Evolutionary conservation across 2,329 filamentous ascomycete species (phyloP), one percentile per base, ranked within the genome.

Genomic region (Fusarium graminum): DNA sequence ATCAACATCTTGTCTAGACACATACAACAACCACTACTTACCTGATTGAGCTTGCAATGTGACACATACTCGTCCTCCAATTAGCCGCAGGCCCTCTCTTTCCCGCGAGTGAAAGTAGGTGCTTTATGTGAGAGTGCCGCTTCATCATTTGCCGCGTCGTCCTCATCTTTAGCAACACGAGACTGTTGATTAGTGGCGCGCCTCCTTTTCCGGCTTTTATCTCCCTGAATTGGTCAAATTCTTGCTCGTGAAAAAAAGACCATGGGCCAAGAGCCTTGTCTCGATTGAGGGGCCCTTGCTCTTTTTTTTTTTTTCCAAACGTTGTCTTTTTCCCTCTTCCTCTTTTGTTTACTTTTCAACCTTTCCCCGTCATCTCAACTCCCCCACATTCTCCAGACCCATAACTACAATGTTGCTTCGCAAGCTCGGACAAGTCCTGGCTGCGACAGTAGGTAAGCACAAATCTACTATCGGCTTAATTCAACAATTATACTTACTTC

Each of bases 401-500:
- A 62, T 52, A 22, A 22, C 22, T 22, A 55, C 56, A 59, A 77
- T 77, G 75, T 69, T 77, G 65, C 63, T 71, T 59, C 63, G 60
- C 59, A 74, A 65, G 46, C 47, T 76, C 22, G 73, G 74, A 73
- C 75, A 69, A 55, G 73, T 66, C 67, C 58, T 74, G 52, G 69
- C 72, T 59, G 65, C 58, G 44, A 66, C 71, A 65, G 70, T 67
- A 71, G 68, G 75, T 76, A 66, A 65, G 68, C 49, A 38, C 13
- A 9, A 6, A 13, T 13, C n/a, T 28, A 10, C 9, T 22, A 16
- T 13, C 11, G 19, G 34, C 34, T 8, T n/a, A 36, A 36, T 36
- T 36, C 34, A 36, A 16, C 16, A 34, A 34, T 34, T 34, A 34
- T 6, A 9, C 32, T n/a, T 4, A 3, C 9, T 59, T n/a, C 26